These are phyloP conservation scores for Flaveria brownii DNA, from an alignment of 129 eudicot genomes.

Conservation along the genomic window DNA sequence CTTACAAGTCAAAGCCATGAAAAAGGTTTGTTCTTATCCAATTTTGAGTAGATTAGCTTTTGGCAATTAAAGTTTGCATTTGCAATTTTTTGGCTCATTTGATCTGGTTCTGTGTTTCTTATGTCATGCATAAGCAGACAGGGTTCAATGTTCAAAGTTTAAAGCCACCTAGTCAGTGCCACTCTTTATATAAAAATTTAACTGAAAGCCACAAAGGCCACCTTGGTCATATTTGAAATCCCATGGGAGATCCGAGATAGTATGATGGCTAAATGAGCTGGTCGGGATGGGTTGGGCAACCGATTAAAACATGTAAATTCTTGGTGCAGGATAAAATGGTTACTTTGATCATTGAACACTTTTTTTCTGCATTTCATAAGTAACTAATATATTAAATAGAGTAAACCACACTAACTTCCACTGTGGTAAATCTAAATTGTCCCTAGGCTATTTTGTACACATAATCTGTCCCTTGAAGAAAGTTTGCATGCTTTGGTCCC, in stretches of 20 bases:
- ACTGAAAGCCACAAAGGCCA: background rate
- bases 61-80: background rate
- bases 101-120: conserved; percentile 2
- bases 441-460: background rate
- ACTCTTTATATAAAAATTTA: background rate
- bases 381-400: background rate
- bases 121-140: conserved; percentile 20
- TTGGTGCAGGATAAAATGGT: background rate
- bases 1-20: conserved; percentile 98
- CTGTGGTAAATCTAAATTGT: background rate
- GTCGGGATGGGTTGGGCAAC: background rate
- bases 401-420: background rate
- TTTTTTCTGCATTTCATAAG: background rate
- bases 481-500: background rate
- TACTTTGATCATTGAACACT: background rate
- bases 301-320: background rate
- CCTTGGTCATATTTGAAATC: conserved; percentile 2
- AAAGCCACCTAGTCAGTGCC: conserved; percentile 1
- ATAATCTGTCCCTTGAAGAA: background rate
- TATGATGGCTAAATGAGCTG: background rate
- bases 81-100: background rate
- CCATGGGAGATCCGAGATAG: background rate
- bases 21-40: conserved; percentile 60
- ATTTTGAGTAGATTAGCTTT: background rate
- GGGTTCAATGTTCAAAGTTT: conserved; percentile 11